Conservation (phyloP, 148 eudicot genomes). For the Camellia granthamiana region DNA sequence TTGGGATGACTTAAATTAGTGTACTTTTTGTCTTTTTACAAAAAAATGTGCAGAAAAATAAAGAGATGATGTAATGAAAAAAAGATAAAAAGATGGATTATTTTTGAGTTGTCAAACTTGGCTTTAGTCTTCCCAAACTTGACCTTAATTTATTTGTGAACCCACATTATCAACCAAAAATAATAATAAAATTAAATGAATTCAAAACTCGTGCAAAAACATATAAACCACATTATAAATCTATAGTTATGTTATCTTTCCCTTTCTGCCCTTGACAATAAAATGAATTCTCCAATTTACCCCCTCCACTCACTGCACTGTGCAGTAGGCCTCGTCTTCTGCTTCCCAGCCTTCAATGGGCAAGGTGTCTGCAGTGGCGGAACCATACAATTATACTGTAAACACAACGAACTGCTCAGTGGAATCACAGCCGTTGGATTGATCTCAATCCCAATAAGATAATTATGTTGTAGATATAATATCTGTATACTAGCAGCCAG, state of each 20-base stretch:
- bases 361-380: conserved; percentile 78
- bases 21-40: too few species aligned
- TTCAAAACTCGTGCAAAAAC: neutral
- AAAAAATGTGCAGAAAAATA: too few species aligned
- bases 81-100: too few species aligned
- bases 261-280: neutral
- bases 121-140: too few species aligned
- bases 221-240: neutral
- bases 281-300: conserved; percentile 22
- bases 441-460: conserved; percentile 64
- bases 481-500: conserved; percentile 47
- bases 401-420: conserved; percentile 63
- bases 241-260: neutral
- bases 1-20: too few species aligned
- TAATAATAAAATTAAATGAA: conserved; percentile 7
- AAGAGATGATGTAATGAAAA: too few species aligned
- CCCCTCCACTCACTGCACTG: conserved; percentile 77
- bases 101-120: too few species aligned
- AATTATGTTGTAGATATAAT: conserved; percentile 83
- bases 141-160: conserved; percentile 14
- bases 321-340: conserved; percentile 64
- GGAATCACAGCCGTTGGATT: conserved; percentile 89
- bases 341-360: conserved; percentile 77
- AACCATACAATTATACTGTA: conserved; percentile 94
- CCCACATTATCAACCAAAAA: conserved; percentile 1